Percentiles rank a stretch among this genome's conserved stretches.
These are phyloP conservation scores for Penicillium lagena DNA, from an alignment of 495 filamentous ascomycete genomes.

Conservation along the genomic window DNA sequence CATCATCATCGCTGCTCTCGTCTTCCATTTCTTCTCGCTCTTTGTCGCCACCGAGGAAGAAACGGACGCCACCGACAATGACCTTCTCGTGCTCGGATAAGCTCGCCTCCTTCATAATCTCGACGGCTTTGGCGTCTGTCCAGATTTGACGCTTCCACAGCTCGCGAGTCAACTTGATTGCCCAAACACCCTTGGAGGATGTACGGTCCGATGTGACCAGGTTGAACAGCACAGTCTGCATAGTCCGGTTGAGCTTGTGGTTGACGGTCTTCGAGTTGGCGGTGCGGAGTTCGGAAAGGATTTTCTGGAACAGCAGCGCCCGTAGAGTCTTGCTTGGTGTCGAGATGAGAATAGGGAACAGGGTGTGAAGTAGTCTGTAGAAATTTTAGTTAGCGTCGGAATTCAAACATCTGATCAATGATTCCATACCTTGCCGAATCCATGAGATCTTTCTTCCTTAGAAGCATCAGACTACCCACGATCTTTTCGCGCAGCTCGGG, in stretches of 20 bases:
- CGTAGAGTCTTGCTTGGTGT: slow-evolving; percentile 86
- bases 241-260: slow-evolving; percentile 84
- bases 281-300: slow-evolving; percentile 79
- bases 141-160: slow-evolving; percentile 85
- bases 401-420: not conserved
- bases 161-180: slow-evolving; percentile 82
- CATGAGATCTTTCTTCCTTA: slow-evolving; percentile 86
- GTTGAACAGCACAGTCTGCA: slow-evolving; percentile 89
- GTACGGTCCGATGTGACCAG: slow-evolving; percentile 77
- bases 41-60: slow-evolving; percentile 93
- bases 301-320: slow-evolving; percentile 79
- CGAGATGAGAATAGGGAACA: slow-evolving; percentile 84
- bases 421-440: slow-evolving; percentile 61
- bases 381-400: slow-evolving; percentile 3
- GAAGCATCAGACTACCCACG: slow-evolving; percentile 79
- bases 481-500: slow-evolving; percentile 86
- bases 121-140: slow-evolving; percentile 81
- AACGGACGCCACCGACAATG: slow-evolving; percentile 75
- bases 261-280: slow-evolving; percentile 81
- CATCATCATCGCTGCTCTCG: slow-evolving; percentile 75
- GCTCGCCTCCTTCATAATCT: slow-evolving; percentile 88
- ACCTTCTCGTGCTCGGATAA: slow-evolving; percentile 86
- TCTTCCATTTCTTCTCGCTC: slow-evolving; percentile 89
- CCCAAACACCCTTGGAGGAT: slow-evolving; percentile 86
- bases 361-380: slow-evolving; percentile 65